Evolutionary conservation across 768 basidiomycete species (phyloP), one percentile per base, ranked within the genome.

Genomic region (Leccinum variicolor): DNA sequence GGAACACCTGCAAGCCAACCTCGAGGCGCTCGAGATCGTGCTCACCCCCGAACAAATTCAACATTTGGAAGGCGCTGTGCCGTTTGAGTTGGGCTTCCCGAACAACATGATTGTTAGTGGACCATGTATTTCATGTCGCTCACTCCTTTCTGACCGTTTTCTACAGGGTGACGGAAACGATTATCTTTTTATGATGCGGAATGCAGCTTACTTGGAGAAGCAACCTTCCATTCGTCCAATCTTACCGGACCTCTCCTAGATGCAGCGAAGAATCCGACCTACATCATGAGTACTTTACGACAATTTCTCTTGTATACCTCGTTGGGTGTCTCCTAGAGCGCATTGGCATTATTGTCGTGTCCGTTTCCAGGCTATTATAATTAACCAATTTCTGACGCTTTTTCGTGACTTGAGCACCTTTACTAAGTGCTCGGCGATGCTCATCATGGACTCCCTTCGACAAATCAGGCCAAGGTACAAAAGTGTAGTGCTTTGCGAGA

Each of bases 61-160:
- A 34, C 74, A 70, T 41, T 60, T 85, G 13, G 82, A 84, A 51
- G 65, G 71, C 23, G 65, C 72, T 6, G 51, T 75, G 11, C 75
- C 76, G 0, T 81, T 84, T 59, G 75, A 81, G 43, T 56, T 60
- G 14, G 84, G 83, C 4, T 84, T 84, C 70, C 77, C 76, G 6
- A 4, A 4, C 8, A 3, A 50, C 11, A 9, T 50, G 28, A 50
- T 50, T 50, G 48, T 50, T 19, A 50, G 48, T 50, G n/a, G n/a
- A 19, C 10, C 13, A 54, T n/a, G 6, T 15, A 21, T 29, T 15
- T 55, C 17, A 31, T 49, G 13, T 19, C 17, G 17, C n/a, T 9
- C 11, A 26, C 19, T 29, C 21, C 8, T 23, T 28, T 28, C 64
- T 54, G 41, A 60, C 43, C 14, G 31, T 31, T 36, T 19, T 33